Percentiles rank a stretch among this genome's conserved stretches.
These are phyloP conservation scores for Phytophthora cryptogea DNA, from an alignment of 352 stramenopile genomes.

Conservation along the genomic window DNA sequence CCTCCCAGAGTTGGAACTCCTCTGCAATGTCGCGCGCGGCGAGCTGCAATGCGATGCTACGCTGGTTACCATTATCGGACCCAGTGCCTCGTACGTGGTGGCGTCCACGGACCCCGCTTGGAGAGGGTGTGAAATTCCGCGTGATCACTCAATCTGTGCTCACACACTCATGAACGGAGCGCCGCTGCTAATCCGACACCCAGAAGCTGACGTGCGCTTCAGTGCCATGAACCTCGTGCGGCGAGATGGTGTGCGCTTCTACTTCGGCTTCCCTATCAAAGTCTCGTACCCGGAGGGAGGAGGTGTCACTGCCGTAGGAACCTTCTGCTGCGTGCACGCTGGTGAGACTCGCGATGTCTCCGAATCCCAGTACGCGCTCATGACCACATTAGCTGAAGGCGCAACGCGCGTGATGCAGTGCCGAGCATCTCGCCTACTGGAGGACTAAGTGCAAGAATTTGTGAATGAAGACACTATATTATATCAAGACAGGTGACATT, in stretches of 20 bases:
- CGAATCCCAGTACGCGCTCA: constrained; percentile 60
- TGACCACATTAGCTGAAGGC: constrained; percentile 46
- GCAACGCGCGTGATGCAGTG: constrained; percentile 49
- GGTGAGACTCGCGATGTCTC: constrained; percentile 47
- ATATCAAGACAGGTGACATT: constrained; percentile 15
- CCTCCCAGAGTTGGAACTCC: constrained; percentile 61
- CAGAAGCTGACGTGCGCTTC: constrained; percentile 68
- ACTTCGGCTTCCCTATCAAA: constrained; percentile 64
- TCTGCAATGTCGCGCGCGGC: constrained; percentile 55
- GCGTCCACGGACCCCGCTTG: constrained; percentile 46
- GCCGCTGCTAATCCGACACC: constrained; percentile 56
- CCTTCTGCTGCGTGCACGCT: constrained; percentile 58
- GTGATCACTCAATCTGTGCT: constrained; percentile 58
- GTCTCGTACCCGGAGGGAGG: constrained; percentile 23
- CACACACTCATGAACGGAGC: constrained; percentile 60
- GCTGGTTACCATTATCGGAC: constrained; percentile 55
- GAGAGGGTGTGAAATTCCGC: constrained; percentile 34
- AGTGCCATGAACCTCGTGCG: constrained; percentile 41
- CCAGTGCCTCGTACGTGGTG: constrained; percentile 43
- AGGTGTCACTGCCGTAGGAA: constrained; percentile 44
- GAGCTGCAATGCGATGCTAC: constrained; percentile 55
- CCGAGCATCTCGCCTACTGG: constrained; percentile 24
- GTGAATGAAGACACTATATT: constrained; percentile 23
- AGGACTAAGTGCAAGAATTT: constrained; percentile 18
- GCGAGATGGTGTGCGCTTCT: constrained; percentile 52